Evolutionary conservation across 495 filamentous ascomycete genomes (phyloP), one percentile per base, ranked within the genome.

Genomic region (Beverwykella pulmonaria): DNA sequence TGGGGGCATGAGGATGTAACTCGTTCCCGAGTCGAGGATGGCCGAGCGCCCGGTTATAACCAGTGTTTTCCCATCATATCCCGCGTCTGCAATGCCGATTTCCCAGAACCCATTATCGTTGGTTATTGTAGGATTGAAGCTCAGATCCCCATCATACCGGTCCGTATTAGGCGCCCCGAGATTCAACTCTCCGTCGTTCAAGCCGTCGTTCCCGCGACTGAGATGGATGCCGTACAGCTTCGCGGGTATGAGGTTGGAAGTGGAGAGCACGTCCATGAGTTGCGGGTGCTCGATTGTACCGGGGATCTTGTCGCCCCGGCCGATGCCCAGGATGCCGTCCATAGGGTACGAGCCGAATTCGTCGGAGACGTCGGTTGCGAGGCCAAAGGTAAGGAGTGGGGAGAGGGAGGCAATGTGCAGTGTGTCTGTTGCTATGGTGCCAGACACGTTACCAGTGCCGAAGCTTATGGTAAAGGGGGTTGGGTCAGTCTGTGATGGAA

Each of bases 261-360:
- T 67, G n/a, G 77, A 79, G 23, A 93, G 78, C 26, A 78, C 71
- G 36, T 86, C 82, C 77, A 93, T 82, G 68, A 92, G 85, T 0
- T 83, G 87, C 29, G 86, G 82, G 9, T 81, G 80, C 12, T 76
- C 75, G 68, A 79, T 80, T 7, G 74, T 75, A 36, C 62, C 76
- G 39, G 70, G 23, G 14, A 30, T 29, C 1, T 78, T 70, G 64
- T 77, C 55, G 76, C 78, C 68, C 77, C 81, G 86, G 8, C 87
- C 87, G n/a, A 95, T 77, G 7, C 90, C 92, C 6, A 95, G 76
- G 53, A 96, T 94, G n/a, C 92, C 92, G 72, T 96, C 92, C 67
- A 94, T 89, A 19, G 91, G 88, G 70, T 92, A 94, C 65, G 81
- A 82, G 29, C 76, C 64, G 75, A 96, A 93, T 52, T 92, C 84